Base-by-base conservation (phyloP, 2,329 filamentous ascomycete genomes). In the Fusarium duplospermum region DNA sequence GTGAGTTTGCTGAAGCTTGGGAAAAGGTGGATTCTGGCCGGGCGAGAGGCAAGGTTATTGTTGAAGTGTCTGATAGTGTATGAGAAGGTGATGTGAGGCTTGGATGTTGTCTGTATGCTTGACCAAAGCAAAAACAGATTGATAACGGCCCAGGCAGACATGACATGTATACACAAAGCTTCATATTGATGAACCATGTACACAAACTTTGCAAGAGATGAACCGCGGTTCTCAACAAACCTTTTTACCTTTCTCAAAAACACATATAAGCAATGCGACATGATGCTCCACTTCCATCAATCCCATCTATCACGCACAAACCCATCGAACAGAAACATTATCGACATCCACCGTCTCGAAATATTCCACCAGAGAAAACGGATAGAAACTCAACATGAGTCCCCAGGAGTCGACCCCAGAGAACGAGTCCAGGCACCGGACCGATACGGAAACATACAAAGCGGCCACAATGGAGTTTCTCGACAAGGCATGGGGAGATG, bases 11-110 rank as follows among this genome's bases (percentile, higher is more conserved):
- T 1, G 62, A 63, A n/a, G 70, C 72, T 3, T 76, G 72, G 72
- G 67, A 75, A 0, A 76, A 70, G 29, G 73, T 73, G 10, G 72
- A 76, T 18, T 64, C 54, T 0, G 72, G 73, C 22, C 54, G 56
- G 0, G 33, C 73, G 0, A 73, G 40, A 35, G 73, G 73, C 4
- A 76, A 75, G 29, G 63, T 76, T 8, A 27, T 76, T 20, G 40
- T 76, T 11, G 58, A 67, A 42, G 42, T 72, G 1, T 66, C 62
- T 13, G 36, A 24, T 7, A 40, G 66, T 13, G 42, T 13, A 13
- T 38, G 35, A 16, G 33, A 24, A 27, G 22, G 13, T 3, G 22
- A 36, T 10, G 5, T 58, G 31, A 52, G 22, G 22, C 14, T 47
- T 47, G 10, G 4, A 47, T 16, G 42, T 24, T 47, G 42, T 24